Conservation (phyloP, 805 yeast species). For the Hanseniaspora jakobsenii region DNA sequence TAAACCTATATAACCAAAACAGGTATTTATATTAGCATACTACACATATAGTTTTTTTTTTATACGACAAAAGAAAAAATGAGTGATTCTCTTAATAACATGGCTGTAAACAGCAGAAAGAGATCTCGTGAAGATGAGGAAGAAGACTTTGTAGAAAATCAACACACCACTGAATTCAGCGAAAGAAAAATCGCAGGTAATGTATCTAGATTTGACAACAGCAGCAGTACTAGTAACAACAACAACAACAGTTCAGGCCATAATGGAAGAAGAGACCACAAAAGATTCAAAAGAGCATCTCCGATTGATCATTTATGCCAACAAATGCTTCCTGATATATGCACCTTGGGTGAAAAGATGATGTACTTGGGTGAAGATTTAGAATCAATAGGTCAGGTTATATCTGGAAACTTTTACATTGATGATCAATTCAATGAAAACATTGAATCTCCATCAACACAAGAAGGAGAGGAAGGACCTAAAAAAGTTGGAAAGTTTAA, state of each 20-base stretch:
- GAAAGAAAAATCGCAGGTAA: not conserved
- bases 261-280: conserved; percentile 14
- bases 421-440: too few relatives aligned
- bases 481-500: conserved; percentile 33
- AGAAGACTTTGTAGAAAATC: conserved; percentile 7
- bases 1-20: not conserved
- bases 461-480: too few relatives aligned
- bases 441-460: too few relatives aligned
- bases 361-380: conserved; percentile 47
- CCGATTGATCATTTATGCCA: conserved; percentile 33
- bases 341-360: conserved; percentile 47
- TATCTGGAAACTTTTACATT: conserved; percentile 51
- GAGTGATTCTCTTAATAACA: conserved; percentile 6
- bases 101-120: conserved; percentile 1
- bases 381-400: conserved; percentile 55
- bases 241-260: conserved; percentile 7
- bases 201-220: not conserved
- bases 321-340: conserved; percentile 39
- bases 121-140: conserved; percentile 14
- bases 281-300: conserved; percentile 9
- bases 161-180: too few relatives aligned
- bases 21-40: not conserved
- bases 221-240: conserved; percentile 6
- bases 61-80: too few relatives aligned
- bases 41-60: not conserved